Percentiles rank a stretch among this genome's conserved stretches.
These are phyloP conservation scores for Coccomyxa sp. DNA, from an alignment of 139 green algal genomes.

Conservation along the genomic window DNA sequence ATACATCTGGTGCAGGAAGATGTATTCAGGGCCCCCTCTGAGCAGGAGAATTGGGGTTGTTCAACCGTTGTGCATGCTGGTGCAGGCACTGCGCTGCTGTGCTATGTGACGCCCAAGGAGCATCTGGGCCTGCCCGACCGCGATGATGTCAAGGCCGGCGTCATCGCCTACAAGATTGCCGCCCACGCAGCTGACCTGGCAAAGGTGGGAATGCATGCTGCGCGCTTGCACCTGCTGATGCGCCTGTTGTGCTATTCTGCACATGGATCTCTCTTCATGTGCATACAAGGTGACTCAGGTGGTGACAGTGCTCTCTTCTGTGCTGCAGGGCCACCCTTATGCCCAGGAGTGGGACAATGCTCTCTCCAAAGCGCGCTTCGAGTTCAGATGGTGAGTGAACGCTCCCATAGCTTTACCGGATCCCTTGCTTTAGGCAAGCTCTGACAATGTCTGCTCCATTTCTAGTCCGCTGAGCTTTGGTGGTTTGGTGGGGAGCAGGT, in stretches of 20 bases:
- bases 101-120: conserved; percentile 98
- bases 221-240: not conserved
- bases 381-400: conserved; percentile 83
- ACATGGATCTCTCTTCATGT: not conserved
- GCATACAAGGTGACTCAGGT: not conserved
- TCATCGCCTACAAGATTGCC: conserved; percentile 98
- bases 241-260: not conserved
- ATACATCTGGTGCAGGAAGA: too few species aligned
- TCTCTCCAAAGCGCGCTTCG: conserved; percentile 88
- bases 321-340: conserved; percentile 62
- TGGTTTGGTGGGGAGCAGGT: conserved; percentile 25
- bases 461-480: too few species aligned
- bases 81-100: conserved; percentile 88
- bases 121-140: conserved; percentile 91
- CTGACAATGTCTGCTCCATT: too few species aligned
- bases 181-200: conserved; percentile 93
- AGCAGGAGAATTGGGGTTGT: too few species aligned
- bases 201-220: conserved; percentile 46
- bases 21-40: too few species aligned
- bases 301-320: not conserved
- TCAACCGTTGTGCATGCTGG: not conserved
- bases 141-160: conserved; percentile 84
- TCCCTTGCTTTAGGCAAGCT: too few species aligned
- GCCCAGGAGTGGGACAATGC: conserved; percentile 84
- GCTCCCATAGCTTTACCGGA: not conserved